A percentile compares a stretch with the other conserved stretches of the same genome.
phyloP scores from a whole-genome alignment of 129 eudicot genomes.

The Silybum marianum region DNA sequence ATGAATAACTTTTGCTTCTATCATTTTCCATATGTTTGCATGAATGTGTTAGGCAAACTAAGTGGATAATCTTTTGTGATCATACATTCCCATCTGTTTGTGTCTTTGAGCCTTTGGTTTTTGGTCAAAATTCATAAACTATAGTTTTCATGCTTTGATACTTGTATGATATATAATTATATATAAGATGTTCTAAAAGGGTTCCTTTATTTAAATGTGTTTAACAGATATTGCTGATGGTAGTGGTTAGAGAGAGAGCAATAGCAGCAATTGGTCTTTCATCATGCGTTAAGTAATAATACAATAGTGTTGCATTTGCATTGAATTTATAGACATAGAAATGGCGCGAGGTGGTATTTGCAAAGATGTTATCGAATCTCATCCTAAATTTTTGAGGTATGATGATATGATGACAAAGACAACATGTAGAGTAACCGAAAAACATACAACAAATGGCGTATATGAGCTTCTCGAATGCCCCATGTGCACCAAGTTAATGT shows the following conservation, averaged over 20 bases:
- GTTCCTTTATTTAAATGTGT: constrained; percentile 20
- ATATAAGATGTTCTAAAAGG: constrained; percentile 9
- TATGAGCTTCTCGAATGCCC: constrained; percentile 49
- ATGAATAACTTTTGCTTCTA: no score
- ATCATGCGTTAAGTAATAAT: constrained; percentile 9
- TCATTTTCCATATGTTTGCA: no score
- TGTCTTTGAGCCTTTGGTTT: no score
- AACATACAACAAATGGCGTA: constrained; percentile 23
- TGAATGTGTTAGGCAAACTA: no score
- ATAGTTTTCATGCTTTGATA: no score
- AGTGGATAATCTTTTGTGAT: no score
- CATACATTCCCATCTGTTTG: no score
- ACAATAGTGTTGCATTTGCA: not conserved
- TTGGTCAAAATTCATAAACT: no score
- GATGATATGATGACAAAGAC: constrained; percentile 15
- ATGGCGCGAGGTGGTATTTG: constrained; percentile 35
- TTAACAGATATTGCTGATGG: constrained; percentile 31
- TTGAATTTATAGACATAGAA: constrained; percentile 13
- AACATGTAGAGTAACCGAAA: constrained; percentile 21
- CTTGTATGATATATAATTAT: no score
- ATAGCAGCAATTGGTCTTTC: not conserved
- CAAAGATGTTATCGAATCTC: constrained; percentile 40
- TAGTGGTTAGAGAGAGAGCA: constrained; percentile 10
- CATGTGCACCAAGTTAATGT: constrained; percentile 42
- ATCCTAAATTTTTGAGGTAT: constrained; percentile 27